Base-by-base conservation (phyloP, 1,139 yeast species). In the Hyphopichia khmerensis region DNA sequence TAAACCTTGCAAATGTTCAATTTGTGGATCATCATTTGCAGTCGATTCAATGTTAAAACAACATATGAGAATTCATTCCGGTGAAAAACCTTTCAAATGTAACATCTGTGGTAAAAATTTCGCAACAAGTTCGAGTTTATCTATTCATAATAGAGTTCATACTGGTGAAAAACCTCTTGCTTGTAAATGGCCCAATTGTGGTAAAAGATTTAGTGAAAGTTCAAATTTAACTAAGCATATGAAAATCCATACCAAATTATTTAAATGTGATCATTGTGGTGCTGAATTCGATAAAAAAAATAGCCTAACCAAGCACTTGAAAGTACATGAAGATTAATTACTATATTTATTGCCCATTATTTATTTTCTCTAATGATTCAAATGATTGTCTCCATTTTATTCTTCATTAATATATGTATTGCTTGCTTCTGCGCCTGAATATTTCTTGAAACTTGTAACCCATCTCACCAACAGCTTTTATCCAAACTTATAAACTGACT, bases 211-310 rank as follows among this genome's bases (percentile, higher is more conserved):
- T 57, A 84, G 95, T 46, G 98, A 93, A 59, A 82, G 93, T 36
- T 86, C 96, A 14, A 91, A 93, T 58, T 69, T 91, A 52, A 84
- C 89, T 19, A 93, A 93, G 56, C 99, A 93, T 60, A 79, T 88
- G 83, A 85, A 79, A 55, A 79, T 77, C 2, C 95, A 86, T 58
- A 62, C 65, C 35, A 73, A 81, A 47, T 59, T 63, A 30, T 79
- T 60, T 56, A 70, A 66, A 41, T 84, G 90, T 57, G 68, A 62
- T 2, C 49, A 52, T 13, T 84, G 90, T 57, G 66, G 75, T 9
- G 69, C 65, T 48, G 72, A 76, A 44, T 84, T 82, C 51, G 76
- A 75, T 31, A 68, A 65, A 47, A 72, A 72, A 48, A 56, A 64
- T 4, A 67, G 64, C 43, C 65, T 64, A 43, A 56, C 65, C 1